Base-by-base conservation (phyloP, 78 protist species). In the Polysphondylium violaceum region DNA sequence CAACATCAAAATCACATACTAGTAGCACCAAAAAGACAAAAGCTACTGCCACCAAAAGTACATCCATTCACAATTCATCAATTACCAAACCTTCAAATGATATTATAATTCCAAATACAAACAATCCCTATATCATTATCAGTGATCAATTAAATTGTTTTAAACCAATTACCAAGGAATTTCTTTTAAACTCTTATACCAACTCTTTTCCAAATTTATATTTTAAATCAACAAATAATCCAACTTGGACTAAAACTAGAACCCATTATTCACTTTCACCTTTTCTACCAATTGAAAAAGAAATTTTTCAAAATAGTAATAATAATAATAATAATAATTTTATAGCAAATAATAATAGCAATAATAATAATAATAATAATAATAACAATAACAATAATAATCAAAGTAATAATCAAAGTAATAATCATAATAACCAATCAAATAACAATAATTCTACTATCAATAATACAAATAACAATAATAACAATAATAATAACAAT, bases 161-260 rank as follows among this genome's bases (percentile, higher is more conserved):
- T 67, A 78, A 78, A 38, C 88, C 88, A 50, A 78, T 78, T 23
- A 65, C 65, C 11, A 78, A 78, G 38, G 88, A 78, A 47, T 78
- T 78, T 38, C 12, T 44, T 2, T 31, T n/a, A n/a, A n/a, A n/a
- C 47, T 21, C 47, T 3, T 44, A n/a, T 33, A 14, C 74, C 12
- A 71, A 25, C 11, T 51, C 63, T 53, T 78, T 78, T 23, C 88
- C 88, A 6, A 27, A 40, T 65, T 27, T 65, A 2, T 50, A 78
- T 38, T 78, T 78, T 36, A 14, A 47, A 12, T 14, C 88, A 17
- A 16, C 69, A 33, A 50, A 29, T 5, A 44, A 36, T 1, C 88
- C 88, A 19, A 78, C 88, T 19, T 78, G 27, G 27, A 67, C 88
- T 14, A 17, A 14, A 23, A 78, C 53, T 38, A 47, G 88, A 65